These are phyloP conservation scores for Schizochytrium sp. DNA, from an alignment of 108 stramenopile species.

Conservation along the genomic window DNA sequence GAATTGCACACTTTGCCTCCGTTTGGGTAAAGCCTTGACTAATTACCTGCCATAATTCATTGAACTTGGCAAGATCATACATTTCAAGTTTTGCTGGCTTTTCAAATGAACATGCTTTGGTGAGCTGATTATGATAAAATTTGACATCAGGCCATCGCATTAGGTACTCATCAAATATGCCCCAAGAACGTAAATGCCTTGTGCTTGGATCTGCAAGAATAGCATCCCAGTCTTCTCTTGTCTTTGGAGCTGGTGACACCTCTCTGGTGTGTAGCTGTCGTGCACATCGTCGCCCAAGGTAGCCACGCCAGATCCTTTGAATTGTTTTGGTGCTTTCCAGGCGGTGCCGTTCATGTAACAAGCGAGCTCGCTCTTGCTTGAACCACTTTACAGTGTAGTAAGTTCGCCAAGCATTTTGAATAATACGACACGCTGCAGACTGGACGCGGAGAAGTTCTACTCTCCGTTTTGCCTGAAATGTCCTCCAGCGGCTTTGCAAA, in stretches of 20 bases:
- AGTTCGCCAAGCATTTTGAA: slow-evolving; percentile 25
- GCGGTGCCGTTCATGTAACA: not conserved
- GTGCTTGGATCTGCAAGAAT: not conserved
- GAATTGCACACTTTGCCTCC: slow-evolving; percentile 4
- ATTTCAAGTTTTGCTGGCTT: slow-evolving; percentile 38
- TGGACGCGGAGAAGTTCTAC: not conserved
- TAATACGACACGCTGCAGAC: not conserved
- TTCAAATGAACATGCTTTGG: slow-evolving; percentile 29
- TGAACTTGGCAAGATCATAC: not conserved
- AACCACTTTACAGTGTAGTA: slow-evolving; percentile 38
- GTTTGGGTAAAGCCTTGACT: slow-evolving; percentile 10
- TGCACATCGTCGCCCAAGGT: slow-evolving; percentile 3
- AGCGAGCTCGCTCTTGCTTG: not conserved
- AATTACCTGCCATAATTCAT: slow-evolving; percentile 20
- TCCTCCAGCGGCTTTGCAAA: slow-evolving; percentile 11
- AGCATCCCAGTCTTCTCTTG: not conserved
- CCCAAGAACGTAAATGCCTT: slow-evolving; percentile 8
- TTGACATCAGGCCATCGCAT: slow-evolving; percentile 30
- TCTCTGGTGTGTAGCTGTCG: not conserved
- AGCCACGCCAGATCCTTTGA: not conserved
- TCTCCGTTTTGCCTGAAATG: slow-evolving; percentile 37
- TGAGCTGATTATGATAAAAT: slow-evolving; percentile 28
- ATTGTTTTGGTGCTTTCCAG: not conserved
- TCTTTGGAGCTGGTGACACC: slow-evolving; percentile 28
- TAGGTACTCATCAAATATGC: slow-evolving; percentile 55